Percentiles rank a stretch among this genome's conserved stretches.
Conservation (phyloP, 2,329 filamentous ascomycete species). For the Tolypocladium paradoxum region DNA sequence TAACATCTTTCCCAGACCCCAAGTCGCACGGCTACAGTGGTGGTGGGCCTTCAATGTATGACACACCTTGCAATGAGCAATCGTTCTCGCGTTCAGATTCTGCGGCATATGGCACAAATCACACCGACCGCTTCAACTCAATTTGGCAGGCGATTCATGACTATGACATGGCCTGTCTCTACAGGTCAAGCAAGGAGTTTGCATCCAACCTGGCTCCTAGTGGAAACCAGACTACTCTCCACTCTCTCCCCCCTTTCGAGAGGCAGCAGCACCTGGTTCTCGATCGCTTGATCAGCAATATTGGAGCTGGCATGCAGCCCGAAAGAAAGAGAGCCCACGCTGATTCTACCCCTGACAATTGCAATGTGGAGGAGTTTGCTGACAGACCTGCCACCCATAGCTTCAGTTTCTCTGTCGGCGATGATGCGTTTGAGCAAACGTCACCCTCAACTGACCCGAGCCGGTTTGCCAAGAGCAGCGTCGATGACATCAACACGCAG, state of each 20-base stretch:
- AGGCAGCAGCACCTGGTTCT: conserved; percentile 27
- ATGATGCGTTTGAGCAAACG: conserved; percentile 27
- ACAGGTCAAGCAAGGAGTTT: conserved; percentile 4
- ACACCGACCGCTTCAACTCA: not conserved
- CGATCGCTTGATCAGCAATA: conserved; percentile 23
- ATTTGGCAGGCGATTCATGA: not conserved
- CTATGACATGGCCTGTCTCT: not conserved
- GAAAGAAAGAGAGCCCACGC: conserved; percentile 6
- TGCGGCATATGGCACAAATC: conserved; percentile 5
- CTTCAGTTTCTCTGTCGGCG: conserved; percentile 37
- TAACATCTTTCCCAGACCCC: not conserved
- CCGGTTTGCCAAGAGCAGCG: conserved; percentile 37
- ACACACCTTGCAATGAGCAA: conserved; percentile 10
- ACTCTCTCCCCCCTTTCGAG: conserved; percentile 27
- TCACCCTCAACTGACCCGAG: conserved; percentile 19
- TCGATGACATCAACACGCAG: conserved; percentile 51
- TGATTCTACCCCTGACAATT: not conserved
- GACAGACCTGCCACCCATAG: conserved; percentile 28
- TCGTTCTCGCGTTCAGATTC: conserved; percentile 4
- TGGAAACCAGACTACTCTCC: conserved; percentile 15
- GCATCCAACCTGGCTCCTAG: conserved; percentile 15
- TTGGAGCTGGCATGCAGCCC: conserved; percentile 6
- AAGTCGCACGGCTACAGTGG: conserved; percentile 1
- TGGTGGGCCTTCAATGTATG: conserved; percentile 38
- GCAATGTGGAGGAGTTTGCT: conserved; percentile 12